These are phyloP conservation scores for Cyclanthera cordifolia DNA, from an alignment of 306 rosid species.

Conservation along the genomic window DNA sequence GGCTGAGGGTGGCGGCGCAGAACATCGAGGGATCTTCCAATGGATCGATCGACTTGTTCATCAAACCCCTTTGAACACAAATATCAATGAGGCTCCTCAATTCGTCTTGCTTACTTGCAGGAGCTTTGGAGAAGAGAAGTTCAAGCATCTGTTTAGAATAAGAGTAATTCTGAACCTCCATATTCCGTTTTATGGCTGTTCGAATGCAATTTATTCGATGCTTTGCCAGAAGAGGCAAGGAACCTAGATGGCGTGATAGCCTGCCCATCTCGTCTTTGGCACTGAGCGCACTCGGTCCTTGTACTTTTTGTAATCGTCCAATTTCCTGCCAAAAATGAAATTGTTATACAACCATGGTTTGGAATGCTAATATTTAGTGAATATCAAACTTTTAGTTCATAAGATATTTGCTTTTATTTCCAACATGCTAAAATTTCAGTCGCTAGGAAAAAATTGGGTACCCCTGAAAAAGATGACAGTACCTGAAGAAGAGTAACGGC, in stretches of 20 bases:
- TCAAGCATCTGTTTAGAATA: constrained; percentile 94
- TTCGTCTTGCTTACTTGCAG: constrained; percentile 82
- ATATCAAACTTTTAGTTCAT: background rate
- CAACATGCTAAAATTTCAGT: background rate
- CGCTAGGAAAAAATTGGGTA: background rate
- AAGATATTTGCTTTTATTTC: background rate
- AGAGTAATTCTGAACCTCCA: constrained; percentile 87
- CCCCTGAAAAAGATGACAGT: constrained; percentile 15
- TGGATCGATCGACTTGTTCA: constrained; percentile 87
- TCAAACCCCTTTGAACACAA: constrained; percentile 85
- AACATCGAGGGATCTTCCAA: constrained; percentile 91
- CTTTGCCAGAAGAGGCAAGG: constrained; percentile 88
- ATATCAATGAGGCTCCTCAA: constrained; percentile 70
- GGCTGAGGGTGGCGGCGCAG: constrained; percentile 87
- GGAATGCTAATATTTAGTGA: background rate
- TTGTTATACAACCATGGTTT: background rate
- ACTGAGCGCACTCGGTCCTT: constrained; percentile 81
- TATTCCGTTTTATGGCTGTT: constrained; percentile 88
- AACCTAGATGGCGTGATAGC: constrained; percentile 89
- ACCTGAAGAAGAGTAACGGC: constrained; percentile 93
- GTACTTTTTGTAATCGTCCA: constrained; percentile 80
- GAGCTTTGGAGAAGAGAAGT: constrained; percentile 83
- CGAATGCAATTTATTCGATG: constrained; percentile 94
- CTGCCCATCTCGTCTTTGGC: constrained; percentile 99
- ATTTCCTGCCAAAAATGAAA: constrained; percentile 56